Conservation (phyloP, 2,329 filamentous ascomycete genomes). For the Colletotrichum lupini region DNA sequence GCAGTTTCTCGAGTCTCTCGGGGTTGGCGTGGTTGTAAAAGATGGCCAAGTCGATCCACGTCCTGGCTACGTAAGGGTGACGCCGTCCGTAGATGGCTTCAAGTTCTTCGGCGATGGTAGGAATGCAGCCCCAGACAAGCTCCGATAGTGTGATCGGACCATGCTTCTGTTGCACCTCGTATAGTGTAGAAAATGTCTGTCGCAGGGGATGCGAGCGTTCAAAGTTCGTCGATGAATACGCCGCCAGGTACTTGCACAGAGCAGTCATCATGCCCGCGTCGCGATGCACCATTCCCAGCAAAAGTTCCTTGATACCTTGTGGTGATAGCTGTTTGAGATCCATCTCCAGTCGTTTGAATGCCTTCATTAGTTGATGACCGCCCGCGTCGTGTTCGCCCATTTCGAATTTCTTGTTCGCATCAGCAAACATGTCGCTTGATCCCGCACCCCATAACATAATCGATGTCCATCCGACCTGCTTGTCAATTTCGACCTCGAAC, state of each 20-base stretch:
- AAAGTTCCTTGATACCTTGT: constrained; percentile 54
- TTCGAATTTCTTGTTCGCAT: constrained; percentile 57
- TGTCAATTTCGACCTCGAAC: constrained; percentile 51
- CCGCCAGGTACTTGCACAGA: constrained; percentile 56
- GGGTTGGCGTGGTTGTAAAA: constrained; percentile 51
- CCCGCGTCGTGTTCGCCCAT: constrained; percentile 52
- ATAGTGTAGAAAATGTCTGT: constrained; percentile 54
- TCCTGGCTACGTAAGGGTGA: constrained; percentile 55
- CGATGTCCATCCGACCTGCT: constrained; percentile 52
- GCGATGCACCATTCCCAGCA: constrained; percentile 56
- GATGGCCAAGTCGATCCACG: constrained; percentile 54
- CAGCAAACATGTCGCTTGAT: constrained; percentile 55
- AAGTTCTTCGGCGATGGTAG: constrained; percentile 55
- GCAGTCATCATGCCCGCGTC: constrained; percentile 58
- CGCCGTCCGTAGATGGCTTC: constrained; percentile 56
- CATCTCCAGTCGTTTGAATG: constrained; percentile 55
- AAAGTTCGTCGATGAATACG: constrained; percentile 55
- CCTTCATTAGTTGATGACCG: constrained; percentile 52
- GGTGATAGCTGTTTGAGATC: constrained; percentile 56
- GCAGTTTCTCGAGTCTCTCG: constrained; percentile 50
- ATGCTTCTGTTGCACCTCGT: constrained; percentile 58
- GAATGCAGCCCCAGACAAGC: constrained; percentile 53
- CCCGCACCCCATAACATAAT: constrained; percentile 57
- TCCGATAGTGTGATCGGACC: constrained; percentile 55
- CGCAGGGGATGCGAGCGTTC: constrained; percentile 56